Conservation (phyloP, 208 protist species). For the Trypanosoma mega region DNA sequence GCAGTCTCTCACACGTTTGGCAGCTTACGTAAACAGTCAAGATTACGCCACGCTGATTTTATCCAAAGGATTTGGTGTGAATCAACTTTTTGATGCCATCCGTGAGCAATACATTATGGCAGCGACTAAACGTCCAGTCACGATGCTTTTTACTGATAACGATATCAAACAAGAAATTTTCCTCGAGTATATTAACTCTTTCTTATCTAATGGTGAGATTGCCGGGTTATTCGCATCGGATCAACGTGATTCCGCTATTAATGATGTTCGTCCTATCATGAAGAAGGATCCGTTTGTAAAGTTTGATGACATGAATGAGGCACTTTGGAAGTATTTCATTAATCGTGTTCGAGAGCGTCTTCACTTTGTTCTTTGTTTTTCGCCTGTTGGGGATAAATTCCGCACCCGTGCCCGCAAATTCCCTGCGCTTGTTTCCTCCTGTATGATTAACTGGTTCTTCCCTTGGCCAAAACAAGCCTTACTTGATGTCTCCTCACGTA, state of each 20-base stretch:
- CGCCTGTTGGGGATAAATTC: conserved; percentile 97
- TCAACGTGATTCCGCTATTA: conserved; percentile 95
- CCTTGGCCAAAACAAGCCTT: conserved; percentile 97
- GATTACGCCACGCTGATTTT: conserved; percentile 92
- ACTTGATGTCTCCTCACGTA: conserved; percentile 89
- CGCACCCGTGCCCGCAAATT: conserved; percentile 95
- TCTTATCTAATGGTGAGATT: conserved; percentile 94
- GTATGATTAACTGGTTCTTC: conserved; percentile 99
- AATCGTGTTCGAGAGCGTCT: conserved; percentile 95
- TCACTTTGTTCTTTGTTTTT: conserved; percentile 98
- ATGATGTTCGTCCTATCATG: conserved; percentile 93
- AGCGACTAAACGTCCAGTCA: conserved; percentile 83
- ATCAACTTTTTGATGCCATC: conserved; percentile 94
- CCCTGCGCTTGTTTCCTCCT: conserved; percentile 96
- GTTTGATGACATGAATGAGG: conserved; percentile 95
- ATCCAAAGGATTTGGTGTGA: conserved; percentile 93
- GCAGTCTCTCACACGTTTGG: conserved; percentile 91
- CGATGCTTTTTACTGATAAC: conserved; percentile 98
- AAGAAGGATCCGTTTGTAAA: conserved; percentile 94
- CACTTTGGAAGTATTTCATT: conserved; percentile 97
- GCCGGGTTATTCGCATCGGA: conserved; percentile 98
- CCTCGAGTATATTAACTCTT: conserved; percentile 98
- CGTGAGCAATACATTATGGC: conserved; percentile 90
- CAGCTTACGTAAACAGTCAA: conserved; percentile 83
- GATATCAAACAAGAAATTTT: conserved; percentile 98